Conservation (phyloP, 192 early-diverging fungal genomes). For the Endogone sp. region DNA sequence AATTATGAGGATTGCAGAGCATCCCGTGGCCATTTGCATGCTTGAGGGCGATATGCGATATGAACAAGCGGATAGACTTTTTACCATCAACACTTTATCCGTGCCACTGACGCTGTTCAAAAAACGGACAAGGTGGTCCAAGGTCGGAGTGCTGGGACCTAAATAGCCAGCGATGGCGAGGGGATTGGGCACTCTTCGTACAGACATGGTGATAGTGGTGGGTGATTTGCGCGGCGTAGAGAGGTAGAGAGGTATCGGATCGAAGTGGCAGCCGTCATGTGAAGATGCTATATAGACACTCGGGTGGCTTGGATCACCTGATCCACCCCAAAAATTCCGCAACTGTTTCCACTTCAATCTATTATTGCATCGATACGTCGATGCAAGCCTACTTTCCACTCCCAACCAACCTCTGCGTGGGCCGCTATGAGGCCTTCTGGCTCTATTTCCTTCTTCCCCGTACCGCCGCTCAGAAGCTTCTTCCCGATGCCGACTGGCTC, state of each 20-base stretch:
- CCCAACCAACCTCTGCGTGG: neutral
- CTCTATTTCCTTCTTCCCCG: neutral
- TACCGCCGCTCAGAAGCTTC: neutral
- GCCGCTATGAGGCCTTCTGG: neutral
- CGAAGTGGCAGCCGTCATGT: neutral
- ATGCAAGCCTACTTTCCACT: neutral
- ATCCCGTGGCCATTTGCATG: too few relatives aligned
- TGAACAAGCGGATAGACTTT: neutral
- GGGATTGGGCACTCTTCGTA: slow-evolving; percentile 14
- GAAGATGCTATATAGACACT: neutral
- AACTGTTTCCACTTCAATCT: too few relatives aligned
- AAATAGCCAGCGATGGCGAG: slow-evolving; percentile 51
- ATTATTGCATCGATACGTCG: too few relatives aligned
- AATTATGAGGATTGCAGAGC: neutral
- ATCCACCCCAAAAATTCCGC: too few relatives aligned
- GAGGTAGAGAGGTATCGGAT: neutral
- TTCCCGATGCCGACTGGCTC: neutral
- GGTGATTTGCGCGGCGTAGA: neutral
- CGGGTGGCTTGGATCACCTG: neutral
- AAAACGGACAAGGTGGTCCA: slow-evolving; percentile 65
- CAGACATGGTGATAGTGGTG: neutral
- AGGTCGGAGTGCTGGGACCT: slow-evolving; percentile 52
- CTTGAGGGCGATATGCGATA: neutral
- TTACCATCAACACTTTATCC: slow-evolving; percentile 69
- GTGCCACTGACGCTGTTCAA: slow-evolving; percentile 55